Evolutionary conservation across 1,139 yeast species (phyloP).

Genomic region (Sugiyamaella castrensis): DNA sequence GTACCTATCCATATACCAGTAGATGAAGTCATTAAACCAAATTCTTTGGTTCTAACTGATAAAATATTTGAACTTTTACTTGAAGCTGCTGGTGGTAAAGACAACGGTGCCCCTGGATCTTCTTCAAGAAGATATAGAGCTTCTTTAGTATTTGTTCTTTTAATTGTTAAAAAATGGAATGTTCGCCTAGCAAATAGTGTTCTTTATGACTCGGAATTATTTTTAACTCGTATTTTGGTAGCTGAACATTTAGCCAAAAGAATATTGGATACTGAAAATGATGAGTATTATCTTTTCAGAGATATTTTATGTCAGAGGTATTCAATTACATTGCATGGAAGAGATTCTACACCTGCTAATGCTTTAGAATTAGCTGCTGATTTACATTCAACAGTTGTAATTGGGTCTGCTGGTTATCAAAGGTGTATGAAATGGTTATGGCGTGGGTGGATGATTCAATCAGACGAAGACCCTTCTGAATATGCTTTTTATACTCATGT

Average conservation of each 20-base stretch:
- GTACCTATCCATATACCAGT: constrained; percentile 62
- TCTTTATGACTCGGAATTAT: constrained; percentile 65
- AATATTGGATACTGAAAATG: constrained; percentile 61
- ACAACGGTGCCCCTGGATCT: constrained; percentile 55
- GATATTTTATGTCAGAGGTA: constrained; percentile 78
- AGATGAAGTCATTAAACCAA: constrained; percentile 51
- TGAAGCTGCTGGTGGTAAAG: constrained; percentile 80
- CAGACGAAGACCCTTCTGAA: constrained; percentile 59
- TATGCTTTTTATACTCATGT: constrained; percentile 64
- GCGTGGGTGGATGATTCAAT: constrained; percentile 90
- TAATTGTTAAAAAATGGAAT: constrained; percentile 81
- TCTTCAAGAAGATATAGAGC: constrained; percentile 65
- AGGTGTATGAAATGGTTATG: constrained; percentile 86
- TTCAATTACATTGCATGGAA: constrained; percentile 60
- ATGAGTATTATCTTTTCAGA: constrained; percentile 61
- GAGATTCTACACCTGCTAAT: constrained; percentile 59
- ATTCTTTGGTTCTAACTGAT: constrained; percentile 60
- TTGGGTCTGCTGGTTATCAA: constrained; percentile 79
- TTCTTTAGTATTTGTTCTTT: constrained; percentile 61
- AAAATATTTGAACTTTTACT: constrained; percentile 58
- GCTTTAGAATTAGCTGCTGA: constrained; percentile 86
- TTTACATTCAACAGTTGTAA: constrained; percentile 73
- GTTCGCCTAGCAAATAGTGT: constrained; percentile 57
- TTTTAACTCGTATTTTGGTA: constrained; percentile 56
- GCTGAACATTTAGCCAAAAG: constrained; percentile 71